Base-by-base conservation (phyloP, 345 rosid genomes). In the Brassica juncea region DNA sequence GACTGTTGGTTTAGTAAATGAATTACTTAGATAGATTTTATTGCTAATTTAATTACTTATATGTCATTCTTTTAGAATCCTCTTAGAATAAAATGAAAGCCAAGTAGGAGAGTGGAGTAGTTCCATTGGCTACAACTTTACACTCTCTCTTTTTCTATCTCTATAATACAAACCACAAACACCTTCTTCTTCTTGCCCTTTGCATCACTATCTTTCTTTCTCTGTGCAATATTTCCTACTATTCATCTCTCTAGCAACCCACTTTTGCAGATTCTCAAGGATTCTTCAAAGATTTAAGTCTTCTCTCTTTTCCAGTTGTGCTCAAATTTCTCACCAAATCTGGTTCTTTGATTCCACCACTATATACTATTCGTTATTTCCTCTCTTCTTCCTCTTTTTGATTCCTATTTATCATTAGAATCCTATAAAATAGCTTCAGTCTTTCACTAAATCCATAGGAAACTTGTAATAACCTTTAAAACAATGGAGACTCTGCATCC, bases 401-500 rank as follows among this genome's bases (percentile, higher is more conserved):
- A 72, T 58, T 78, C 73, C 54, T 72, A 19, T 72, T 66, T 72
- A 72, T 21, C 82, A 23, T 15, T 31, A 59, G 73, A 72, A 31
- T 42, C 71, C 49, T 80, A 68, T 74, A 80, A 68, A 8, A 44
- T 8, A 74, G 10, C 62, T 31, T 71, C 34, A 64, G 58, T 71
- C 60, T 71, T 71, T 52, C 71, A 71, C 3, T 44, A 4, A 49
- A n/a, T 7, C 57, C 11, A 42, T 47, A 47, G 57, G 57, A 49
- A 8, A 49, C 57, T 39, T 2, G 3, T 49, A 49, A 4, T 14
- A 49, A 15, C 57, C 44, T 60, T 59, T 58, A 66, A 2, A 57
- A 15, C 35, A 15, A 75, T 80, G 75, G 72, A 75, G 76, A 80
- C 83, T 84, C 71, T 95, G 76, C 89, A 88, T 28, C 91, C 97